Base-by-base conservation (phyloP, 176 grass and related monocot genomes). In the Ensete ventricosum region DNA sequence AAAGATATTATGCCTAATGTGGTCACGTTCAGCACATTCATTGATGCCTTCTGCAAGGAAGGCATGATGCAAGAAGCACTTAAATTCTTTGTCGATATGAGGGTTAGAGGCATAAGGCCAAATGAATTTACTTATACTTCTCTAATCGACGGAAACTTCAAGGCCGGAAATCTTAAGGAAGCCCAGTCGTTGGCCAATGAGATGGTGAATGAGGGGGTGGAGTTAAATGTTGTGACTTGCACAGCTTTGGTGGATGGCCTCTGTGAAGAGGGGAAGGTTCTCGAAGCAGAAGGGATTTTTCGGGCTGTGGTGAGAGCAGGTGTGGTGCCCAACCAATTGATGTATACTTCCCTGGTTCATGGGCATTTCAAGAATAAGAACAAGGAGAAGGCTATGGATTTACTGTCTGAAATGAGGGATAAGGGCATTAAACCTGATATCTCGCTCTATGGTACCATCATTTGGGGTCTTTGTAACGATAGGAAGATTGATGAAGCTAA, bases 111-210 rank as follows among this genome's bases (percentile, higher is more conserved):
- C 5, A 75, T 98, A 82, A 74, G n/a, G 14, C 90, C 88, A 8
- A 93, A 98, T 89, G 95, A 91, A 86, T 87, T 93, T 75, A 98
- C 88, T 0, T 98, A 93, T 76, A 91, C 90, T 51, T 93, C 87
- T 63, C 83, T 98, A 69, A 79, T 98, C 53, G 95, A 98, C 79
- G 90, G 88, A 14, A 91, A 79, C 52, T 93, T 76, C 82, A 98
- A 93, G 85, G 84, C 76, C 52, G 89, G 88, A 14, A 91, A 86
- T 80, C 85, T 87, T 81, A 69, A 52, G 57, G 88, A 98, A 75
- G 88, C 88, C 27, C 77, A 88, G 22, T 67, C 87, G 74, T 69
- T 98, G 76, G 77, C 93, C 0, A 69, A 93, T 87, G 95, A 91
- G 90, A 98, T 98, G 95, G 76, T 93, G 8, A 81, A 73, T 7